phyloP scores from a whole-genome alignment of 306 rosid species.

The Cyclanthera cordifolia region DNA sequence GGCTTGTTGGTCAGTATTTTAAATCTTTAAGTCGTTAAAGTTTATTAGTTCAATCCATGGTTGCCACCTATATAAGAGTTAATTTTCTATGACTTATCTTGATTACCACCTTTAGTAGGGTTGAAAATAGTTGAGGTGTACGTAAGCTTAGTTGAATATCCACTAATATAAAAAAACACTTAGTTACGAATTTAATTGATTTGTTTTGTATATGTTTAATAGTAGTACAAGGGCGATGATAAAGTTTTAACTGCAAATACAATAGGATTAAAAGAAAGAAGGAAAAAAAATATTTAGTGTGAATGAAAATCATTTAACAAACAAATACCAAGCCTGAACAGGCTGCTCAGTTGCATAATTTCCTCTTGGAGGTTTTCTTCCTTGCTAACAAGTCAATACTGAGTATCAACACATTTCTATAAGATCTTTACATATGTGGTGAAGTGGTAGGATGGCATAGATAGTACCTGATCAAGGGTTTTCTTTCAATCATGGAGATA shows the following conservation, averaged over 20 bases:
- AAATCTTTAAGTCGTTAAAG: too few species aligned
- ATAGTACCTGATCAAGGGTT: background rate
- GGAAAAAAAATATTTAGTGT: background rate
- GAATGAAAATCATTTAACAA: background rate
- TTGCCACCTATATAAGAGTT: too few species aligned
- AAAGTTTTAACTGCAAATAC: background rate
- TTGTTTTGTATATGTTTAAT: background rate
- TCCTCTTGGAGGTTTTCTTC: background rate
- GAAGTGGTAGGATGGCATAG: background rate
- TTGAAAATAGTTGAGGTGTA: too few species aligned
- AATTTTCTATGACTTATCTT: too few species aligned
- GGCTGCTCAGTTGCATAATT: background rate
- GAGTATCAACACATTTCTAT: background rate
- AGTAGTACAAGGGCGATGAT: background rate
- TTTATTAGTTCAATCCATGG: too few species aligned
- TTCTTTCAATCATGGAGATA: background rate
- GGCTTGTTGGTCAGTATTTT: too few species aligned
- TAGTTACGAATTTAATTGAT: background rate
- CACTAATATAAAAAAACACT: background rate
- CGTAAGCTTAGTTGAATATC: too few species aligned
- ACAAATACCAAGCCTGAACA: background rate
- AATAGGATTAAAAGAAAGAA: too few species aligned
- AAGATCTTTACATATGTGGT: background rate
- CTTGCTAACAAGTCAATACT: background rate
- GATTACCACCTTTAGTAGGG: too few species aligned